Base-by-base conservation (phyloP, 148 eudicot genomes). In the Beta vulgaris region DNA sequence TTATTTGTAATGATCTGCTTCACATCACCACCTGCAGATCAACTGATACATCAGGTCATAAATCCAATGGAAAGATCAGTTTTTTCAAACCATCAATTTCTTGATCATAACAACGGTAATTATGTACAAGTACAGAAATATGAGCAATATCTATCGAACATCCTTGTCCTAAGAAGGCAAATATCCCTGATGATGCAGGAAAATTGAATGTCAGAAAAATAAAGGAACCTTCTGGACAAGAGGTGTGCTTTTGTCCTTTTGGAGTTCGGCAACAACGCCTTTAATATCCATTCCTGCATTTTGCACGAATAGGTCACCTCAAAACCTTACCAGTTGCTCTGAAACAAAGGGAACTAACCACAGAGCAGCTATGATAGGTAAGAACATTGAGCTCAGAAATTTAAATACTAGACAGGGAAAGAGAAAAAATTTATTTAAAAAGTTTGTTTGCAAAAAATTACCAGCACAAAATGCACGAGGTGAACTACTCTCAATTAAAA, bases 231-330 rank as follows among this genome's bases (percentile, higher is more conserved):
- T 92, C 51, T 80, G 92, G 73, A 92, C 97, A 86, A 94, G 97
- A 88, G 97, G 90, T 63, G 98, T 89, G 85, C 68, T 85, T 85
- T 87, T 90, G 83, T 93, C 93, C 85, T 90, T 89, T 64, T 76
- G 89, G 80, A 93, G 84, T 81, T 90, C 98, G 68, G 98, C 93
- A 81, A 80, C 96, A 83, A 93, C 96, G 57, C 98, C 93, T 86
- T 92, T 94, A 78, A 94, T 89, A 90, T 94, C 98, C 97, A 94
- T 94, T 68, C 98, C 98, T 94, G 96, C 96, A 90, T 85, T 80
- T 73, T 19, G 61, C 74, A 88, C 28, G 60, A 84, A 74, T 69
- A 73, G 43, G 49, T 21, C 26, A 66, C 49, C 48, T 66, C 49
- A 39, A 23, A 39, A 23, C 48, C 69, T 40, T 75, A 72, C 81